A percentile compares a stretch with the other conserved stretches of the same genome.
Evolutionary conservation across 352 stramenopile species (phyloP).

Genomic region (Phytophthora cajani): DNA sequence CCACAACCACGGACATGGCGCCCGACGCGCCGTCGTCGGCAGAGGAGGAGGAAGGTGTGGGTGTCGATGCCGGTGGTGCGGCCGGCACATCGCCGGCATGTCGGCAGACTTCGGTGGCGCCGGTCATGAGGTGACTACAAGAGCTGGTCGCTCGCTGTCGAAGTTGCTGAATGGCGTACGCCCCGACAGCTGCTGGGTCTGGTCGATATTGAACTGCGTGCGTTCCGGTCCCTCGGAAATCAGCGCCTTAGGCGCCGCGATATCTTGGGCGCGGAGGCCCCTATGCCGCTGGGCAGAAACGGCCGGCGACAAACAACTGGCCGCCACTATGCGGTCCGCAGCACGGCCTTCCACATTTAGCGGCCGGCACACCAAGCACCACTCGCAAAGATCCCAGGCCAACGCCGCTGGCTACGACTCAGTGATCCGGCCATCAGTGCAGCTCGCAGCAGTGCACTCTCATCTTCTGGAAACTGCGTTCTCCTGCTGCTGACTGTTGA

Average conservation of each 20-base stretch:
- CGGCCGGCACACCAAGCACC: constrained; percentile 19
- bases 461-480: background rate
- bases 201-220: background rate
- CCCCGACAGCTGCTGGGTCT: background rate
- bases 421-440: background rate
- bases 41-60: background rate
- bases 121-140: constrained; percentile 17
- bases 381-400: background rate
- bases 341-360: constrained; percentile 20
- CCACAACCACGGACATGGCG: constrained; percentile 56
- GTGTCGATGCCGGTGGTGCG: background rate
- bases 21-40: constrained; percentile 27
- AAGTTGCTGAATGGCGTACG: background rate
- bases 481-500: background rate
- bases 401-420: background rate
- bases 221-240: constrained; percentile 28
- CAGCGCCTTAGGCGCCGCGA: constrained; percentile 2
- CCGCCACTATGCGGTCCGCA: background rate
- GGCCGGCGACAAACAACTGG: constrained; percentile 8
- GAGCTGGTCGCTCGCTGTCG: constrained; percentile 1
- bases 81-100: constrained; percentile 13
- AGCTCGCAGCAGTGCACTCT: background rate
- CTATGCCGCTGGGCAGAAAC: constrained; percentile 30
- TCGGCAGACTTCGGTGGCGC: constrained; percentile 28
- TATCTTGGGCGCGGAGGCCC: constrained; percentile 19